Evolutionary conservation across 2,329 filamentous ascomycete genomes (phyloP).

Genomic region (Madurella fahalii): DNA sequence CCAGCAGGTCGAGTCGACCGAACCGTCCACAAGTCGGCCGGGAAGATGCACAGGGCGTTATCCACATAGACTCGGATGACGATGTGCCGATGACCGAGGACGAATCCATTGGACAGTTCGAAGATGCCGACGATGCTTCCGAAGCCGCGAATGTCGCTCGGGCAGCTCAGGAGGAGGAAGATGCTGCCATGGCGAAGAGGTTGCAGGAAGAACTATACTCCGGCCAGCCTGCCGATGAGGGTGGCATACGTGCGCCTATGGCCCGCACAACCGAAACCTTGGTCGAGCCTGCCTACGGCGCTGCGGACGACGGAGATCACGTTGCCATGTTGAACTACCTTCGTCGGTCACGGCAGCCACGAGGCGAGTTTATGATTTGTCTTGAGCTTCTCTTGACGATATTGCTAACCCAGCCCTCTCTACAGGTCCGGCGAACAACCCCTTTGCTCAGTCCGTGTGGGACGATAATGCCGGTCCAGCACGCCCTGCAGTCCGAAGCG

Average conservation of each 20-base stretch:
- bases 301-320: slow-evolving; percentile 52
- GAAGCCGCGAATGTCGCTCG: slow-evolving; percentile 40
- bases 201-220: slow-evolving; percentile 90
- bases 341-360: slow-evolving; percentile 38
- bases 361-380: slow-evolving; percentile 6
- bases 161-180: slow-evolving; percentile 69
- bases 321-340: slow-evolving; percentile 61
- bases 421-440: slow-evolving; percentile 28
- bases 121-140: slow-evolving; percentile 35
- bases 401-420: not conserved
- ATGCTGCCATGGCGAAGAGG: slow-evolving; percentile 86
- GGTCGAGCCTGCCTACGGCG: slow-evolving; percentile 63
- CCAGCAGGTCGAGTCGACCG: slow-evolving; percentile 12
- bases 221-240: slow-evolving; percentile 43
- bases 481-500: slow-evolving; percentile 13
- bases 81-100: slow-evolving; percentile 47
- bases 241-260: slow-evolving; percentile 82
- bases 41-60: slow-evolving; percentile 56
- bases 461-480: slow-evolving; percentile 28
- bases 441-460: slow-evolving; percentile 40
- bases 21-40: slow-evolving; percentile 35
- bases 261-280: slow-evolving; percentile 87
- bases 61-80: slow-evolving; percentile 75
- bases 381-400: not conserved
- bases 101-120: slow-evolving; percentile 11